Evolutionary conservation across 2,329 filamentous ascomycete species (phyloP), one percentile per base, ranked within the genome.

Genomic region (Neonectria sp.): DNA sequence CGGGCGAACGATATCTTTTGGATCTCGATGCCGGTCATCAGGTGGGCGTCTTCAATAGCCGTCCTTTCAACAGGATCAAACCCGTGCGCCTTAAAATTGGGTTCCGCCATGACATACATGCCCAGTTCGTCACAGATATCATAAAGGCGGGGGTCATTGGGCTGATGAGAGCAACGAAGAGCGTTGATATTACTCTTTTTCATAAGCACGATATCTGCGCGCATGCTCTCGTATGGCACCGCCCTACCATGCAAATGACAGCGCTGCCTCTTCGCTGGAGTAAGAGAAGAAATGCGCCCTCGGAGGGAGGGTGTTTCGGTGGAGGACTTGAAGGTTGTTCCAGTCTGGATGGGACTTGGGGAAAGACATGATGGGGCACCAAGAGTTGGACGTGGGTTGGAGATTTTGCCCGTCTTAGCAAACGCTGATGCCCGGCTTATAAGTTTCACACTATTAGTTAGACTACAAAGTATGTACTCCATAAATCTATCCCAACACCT

Each of bases 141-240:
- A 70, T 90, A 91, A 0, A 92, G 74, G 11, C 84, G 80, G 2
- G 85, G 83, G 68, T 92, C 88, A 56, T 89, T 90, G 7, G 89
- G 86, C 62, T 93, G 89, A 76, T 93, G 92, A 1, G 86, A 91
- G 0, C 88, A 91, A 2, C 91, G 87, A 24, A 93, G 84, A 4
- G 91, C 89, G 71, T 93, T 94, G 76, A 93, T 87, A 69, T 92
- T 92, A 79, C 91, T 86, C 4, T 80, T 80, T 75, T 92, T 93
- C 90, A 93, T 93, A 4, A 86, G 79, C 7, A 90, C 69, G 13
- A 93, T 81, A 70, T 93, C 91, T 21, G 21, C 25, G 4, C 40
- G 27, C 13, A 65, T 61, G 35, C 7, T 4, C 9, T 89, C 86
- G n/a, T 86, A 78, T 0, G 89, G 88, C 1, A 92, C 88, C 1